Conservation (phyloP, 2,329 filamentous ascomycete genomes). For the Fonsecaea pedrosoi region DNA sequence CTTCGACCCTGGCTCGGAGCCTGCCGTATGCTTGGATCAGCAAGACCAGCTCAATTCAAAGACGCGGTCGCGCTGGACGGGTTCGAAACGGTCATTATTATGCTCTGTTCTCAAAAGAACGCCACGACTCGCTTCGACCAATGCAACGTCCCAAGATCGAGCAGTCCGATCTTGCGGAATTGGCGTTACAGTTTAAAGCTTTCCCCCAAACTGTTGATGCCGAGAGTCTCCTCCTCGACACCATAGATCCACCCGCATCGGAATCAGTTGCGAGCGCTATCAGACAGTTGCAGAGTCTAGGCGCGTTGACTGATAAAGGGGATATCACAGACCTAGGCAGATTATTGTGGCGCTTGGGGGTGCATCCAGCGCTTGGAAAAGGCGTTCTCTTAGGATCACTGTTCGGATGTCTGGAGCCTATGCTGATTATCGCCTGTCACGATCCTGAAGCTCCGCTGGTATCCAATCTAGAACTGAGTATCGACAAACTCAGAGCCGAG, state of each 20-base stretch:
- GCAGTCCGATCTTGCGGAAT: constrained; percentile 86
- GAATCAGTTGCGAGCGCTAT: constrained; percentile 93
- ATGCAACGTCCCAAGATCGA: constrained; percentile 97
- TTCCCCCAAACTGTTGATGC: constrained; percentile 40
- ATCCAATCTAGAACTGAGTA: constrained; percentile 21
- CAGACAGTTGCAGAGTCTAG: constrained; percentile 89
- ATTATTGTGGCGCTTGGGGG: constrained; percentile 83
- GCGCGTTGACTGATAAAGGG: constrained; percentile 79
- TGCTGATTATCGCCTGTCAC: constrained; percentile 75
- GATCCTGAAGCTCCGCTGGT: constrained; percentile 22
- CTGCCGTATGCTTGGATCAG: constrained; percentile 34
- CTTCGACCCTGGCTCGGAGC: constrained; percentile 18
- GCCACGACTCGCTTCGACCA: constrained; percentile 76
- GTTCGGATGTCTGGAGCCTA: constrained; percentile 90
- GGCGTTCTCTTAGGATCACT: constrained; percentile 83
- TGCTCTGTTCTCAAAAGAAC: constrained; percentile 88
- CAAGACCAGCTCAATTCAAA: constrained; percentile 93
- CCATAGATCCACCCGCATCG: constrained; percentile 83
- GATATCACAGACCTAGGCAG: constrained; percentile 84
- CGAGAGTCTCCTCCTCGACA: constrained; percentile 76
- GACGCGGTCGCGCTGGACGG: constrained; percentile 89
- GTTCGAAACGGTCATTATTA: constrained; percentile 95
- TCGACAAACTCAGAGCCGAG: constrained; percentile 14
- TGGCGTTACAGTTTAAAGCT: constrained; percentile 96
- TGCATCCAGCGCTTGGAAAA: constrained; percentile 95